Evolutionary conservation across 768 basidiomycete species (phyloP).

Genomic region (Gloeostereum incarnatum): DNA sequence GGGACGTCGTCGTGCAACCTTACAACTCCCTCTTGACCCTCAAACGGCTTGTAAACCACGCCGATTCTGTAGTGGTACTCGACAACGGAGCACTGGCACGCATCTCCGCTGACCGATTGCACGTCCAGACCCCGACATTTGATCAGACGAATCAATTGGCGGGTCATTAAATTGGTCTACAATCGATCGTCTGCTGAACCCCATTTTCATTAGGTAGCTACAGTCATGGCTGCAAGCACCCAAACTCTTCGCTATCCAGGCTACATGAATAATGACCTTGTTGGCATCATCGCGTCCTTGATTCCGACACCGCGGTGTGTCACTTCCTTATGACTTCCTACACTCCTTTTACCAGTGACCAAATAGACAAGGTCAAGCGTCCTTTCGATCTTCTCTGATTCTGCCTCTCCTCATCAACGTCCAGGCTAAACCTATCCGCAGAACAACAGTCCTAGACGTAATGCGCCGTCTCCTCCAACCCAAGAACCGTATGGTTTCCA

Average conservation of each 20-base stretch:
- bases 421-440: conserved; percentile 89
- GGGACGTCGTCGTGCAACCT: conserved; percentile 97
- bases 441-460: conserved; percentile 96
- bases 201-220: conserved; percentile 67
- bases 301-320: conserved; percentile 95
- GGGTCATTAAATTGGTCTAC: conserved; percentile 12
- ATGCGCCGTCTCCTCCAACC: conserved; percentile 97
- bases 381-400: neutral
- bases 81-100: conserved; percentile 92
- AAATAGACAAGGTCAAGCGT: conserved; percentile 78
- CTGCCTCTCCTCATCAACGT: neutral
- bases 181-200: neutral
- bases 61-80: conserved; percentile 94
- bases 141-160: conserved; percentile 92
- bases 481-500: conserved; percentile 97
- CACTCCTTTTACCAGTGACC: conserved; percentile 95
- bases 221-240: conserved; percentile 96
- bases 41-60: conserved; percentile 91
- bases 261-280: conserved; percentile 99
- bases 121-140: conserved; percentile 79
- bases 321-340: conserved; percentile 99
- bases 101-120: conserved; percentile 88
- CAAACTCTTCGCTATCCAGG: conserved; percentile 95
- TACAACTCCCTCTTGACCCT: conserved; percentile 94
- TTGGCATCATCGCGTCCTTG: conserved; percentile 92